Conservation (phyloP, 345 rosid species). For the Citrus unshiu region DNA sequence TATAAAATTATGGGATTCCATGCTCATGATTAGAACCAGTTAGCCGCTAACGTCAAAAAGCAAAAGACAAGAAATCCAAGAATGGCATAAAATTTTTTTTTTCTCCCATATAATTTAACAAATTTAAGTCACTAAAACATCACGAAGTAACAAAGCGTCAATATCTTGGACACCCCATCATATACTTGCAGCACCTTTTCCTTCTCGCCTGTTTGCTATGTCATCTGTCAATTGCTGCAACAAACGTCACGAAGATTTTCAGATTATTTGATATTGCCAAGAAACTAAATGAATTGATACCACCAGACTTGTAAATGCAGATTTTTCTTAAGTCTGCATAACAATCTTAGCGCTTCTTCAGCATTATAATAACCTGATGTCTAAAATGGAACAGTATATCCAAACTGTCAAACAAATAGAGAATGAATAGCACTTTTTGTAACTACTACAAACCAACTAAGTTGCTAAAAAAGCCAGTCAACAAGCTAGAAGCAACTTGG, state of each 20-base stretch:
- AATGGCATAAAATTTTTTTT: too few species aligned
- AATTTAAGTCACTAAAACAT: neutral
- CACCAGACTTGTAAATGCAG: neutral
- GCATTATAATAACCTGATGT: neutral
- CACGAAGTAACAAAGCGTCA: neutral
- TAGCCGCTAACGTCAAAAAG: neutral
- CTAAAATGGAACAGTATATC: neutral
- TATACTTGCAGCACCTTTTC: neutral
- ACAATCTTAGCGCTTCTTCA: neutral
- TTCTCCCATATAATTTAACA: neutral
- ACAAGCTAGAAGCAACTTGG: slow-evolving; percentile 1
- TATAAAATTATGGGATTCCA: neutral
- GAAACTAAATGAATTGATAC: neutral
- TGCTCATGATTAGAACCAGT: neutral
- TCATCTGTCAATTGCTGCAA: neutral
- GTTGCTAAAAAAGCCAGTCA: slow-evolving; percentile 4
- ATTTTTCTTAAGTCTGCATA: neutral
- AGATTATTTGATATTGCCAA: neutral
- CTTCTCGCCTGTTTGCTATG: neutral
- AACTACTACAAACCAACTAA: slow-evolving; percentile 5
- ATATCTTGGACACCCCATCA: neutral
- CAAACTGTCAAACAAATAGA: slow-evolving; percentile 10
- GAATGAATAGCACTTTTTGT: slow-evolving; percentile 1
- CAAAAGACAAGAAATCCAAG: neutral
- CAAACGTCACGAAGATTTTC: neutral